Base-by-base conservation (phyloP, 306 rosid genomes). In the Erythrophleum fordii region DNA sequence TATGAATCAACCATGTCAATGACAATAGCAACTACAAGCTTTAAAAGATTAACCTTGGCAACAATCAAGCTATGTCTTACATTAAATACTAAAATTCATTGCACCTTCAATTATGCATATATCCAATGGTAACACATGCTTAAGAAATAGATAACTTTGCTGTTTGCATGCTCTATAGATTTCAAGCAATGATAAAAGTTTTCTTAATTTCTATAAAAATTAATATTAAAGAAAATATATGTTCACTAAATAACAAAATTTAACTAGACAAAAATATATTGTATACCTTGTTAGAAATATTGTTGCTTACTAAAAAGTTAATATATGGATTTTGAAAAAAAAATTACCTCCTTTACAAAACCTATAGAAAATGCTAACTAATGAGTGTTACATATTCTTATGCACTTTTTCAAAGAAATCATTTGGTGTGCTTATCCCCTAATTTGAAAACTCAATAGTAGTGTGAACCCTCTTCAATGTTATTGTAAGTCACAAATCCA, bases 401-500 rank as follows among this genome's bases (percentile, higher is more conserved):
- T 31, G 52, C 53, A 75, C 26, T 61, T 52, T 13, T 59, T 56
- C 12, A 11, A 61, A 29, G 70, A 42, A 52, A 55, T 67, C 28
- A 80, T 45, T 51, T 51, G 2, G 22, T 7, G 8, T 81, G 84
- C 97, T 84, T 84, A 95, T 97, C 87, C 1, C 97, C 98, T n/a
- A n/a, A 80, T 95, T 82, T 88, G 92, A 89, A 79, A 88, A 89
- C 68, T 81, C 85, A 83, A 95, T 88, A 55, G 97, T 97, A 80
- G 80, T 78, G 89, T 77, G 82, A 80, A 90, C 94, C 84, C 91
- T 97, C n/a, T 31, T 87, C 89, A 8, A 92, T 76, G 41, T 89
- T 83, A 67, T 81, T 67, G 78, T 69, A 92, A 34, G 98, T 92
- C 72, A 95, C 95, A 82, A 95, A 95, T 66, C 98, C 97, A 61